These are phyloP conservation scores for Terana coerulea DNA, from an alignment of 768 basidiomycete genomes.

Conservation along the genomic window DNA sequence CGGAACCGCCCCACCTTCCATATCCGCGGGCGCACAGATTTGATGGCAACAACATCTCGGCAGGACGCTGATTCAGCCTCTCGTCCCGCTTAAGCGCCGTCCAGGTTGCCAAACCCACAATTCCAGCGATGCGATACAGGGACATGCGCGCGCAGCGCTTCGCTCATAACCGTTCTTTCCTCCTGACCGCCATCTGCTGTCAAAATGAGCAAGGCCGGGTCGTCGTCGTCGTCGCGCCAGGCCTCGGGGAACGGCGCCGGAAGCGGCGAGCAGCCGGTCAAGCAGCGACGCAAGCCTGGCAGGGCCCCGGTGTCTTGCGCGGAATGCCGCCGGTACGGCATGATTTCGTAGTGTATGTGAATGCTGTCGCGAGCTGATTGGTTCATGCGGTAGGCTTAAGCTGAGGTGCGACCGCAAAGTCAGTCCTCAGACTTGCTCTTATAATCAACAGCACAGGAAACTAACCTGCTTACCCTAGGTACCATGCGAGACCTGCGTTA, in stretches of 20 bases:
- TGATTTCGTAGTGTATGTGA: too few species aligned
- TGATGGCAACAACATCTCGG: too few species aligned
- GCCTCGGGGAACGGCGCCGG: background rate
- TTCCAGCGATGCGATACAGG: too few species aligned
- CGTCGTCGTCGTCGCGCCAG: background rate
- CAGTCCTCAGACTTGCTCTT: background rate
- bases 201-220: too few species aligned
- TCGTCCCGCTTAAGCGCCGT: too few species aligned
- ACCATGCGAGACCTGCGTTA: constrained; percentile 75
- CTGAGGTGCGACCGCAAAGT: constrained; percentile 32
- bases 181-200: too few species aligned
- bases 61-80: too few species aligned
- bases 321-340: constrained; percentile 30
- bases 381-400: constrained; percentile 24
- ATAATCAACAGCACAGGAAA: background rate
- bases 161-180: too few species aligned
- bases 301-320: constrained; percentile 41
- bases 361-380: background rate
- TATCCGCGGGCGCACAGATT: too few species aligned
- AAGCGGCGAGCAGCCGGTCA: constrained; percentile 3
- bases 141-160: too few species aligned
- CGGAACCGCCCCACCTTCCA: too few species aligned
- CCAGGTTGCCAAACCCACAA: too few species aligned
- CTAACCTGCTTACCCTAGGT: constrained; percentile 37
- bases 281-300: constrained; percentile 44